A percentile compares a stretch with the other conserved stretches of the same genome.
These are phyloP conservation scores for Eragrostis curvula DNA, from an alignment of 176 grass and related monocot genomes.

Conservation along the genomic window DNA sequence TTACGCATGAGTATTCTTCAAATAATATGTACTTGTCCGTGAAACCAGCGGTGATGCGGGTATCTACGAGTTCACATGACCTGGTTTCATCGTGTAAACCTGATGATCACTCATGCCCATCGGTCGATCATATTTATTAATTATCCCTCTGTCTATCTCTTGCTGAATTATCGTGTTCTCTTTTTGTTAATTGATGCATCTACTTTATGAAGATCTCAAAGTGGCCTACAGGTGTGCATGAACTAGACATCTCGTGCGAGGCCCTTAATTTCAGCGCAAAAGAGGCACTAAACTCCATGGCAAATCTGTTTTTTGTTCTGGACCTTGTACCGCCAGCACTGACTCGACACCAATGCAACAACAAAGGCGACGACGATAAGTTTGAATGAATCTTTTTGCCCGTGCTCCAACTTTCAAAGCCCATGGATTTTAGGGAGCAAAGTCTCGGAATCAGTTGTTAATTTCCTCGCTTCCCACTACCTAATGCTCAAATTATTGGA, in stretches of 20 bases:
- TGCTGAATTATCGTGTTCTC: not conserved
- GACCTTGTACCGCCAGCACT: not conserved
- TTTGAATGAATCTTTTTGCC: not conserved
- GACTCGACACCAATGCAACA: not conserved
- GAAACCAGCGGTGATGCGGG: not conserved
- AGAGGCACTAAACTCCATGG: not conserved
- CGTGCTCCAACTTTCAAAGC: not conserved
- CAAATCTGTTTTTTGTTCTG: not conserved
- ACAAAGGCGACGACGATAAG: not conserved
- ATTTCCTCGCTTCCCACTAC: conserved; percentile 26
- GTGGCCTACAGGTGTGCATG: conserved; percentile 25
- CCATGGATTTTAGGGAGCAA: conserved; percentile 21
- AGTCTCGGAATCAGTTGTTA: not conserved
- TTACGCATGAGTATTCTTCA: not conserved
- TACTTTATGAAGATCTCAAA: not conserved
- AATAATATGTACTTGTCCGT: not conserved
- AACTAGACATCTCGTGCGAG: conserved; percentile 9
- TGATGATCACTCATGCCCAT: not conserved
- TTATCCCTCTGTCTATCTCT: not conserved
- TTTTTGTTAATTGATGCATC: not conserved
- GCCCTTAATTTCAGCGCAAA: conserved; percentile 23
- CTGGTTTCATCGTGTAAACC: not conserved
- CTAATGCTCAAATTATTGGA: not conserved
- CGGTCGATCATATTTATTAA: not conserved
- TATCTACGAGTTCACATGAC: not conserved